These are phyloP conservation scores for Myxozyma geophila DNA, from an alignment of 805 yeast species.

Conservation along the genomic window DNA sequence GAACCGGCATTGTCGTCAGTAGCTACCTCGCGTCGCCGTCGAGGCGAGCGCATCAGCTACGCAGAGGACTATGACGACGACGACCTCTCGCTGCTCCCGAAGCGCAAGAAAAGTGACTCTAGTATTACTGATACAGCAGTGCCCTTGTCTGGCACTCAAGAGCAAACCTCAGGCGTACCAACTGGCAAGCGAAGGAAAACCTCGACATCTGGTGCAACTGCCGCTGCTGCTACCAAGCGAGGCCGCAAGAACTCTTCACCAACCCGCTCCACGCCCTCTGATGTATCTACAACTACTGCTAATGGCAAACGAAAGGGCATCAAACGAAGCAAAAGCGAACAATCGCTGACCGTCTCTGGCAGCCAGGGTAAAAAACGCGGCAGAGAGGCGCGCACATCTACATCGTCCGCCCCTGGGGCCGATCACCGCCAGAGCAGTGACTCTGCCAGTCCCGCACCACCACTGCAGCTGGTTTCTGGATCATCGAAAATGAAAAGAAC, in stretches of 20 bases:
- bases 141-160: slow-evolving; percentile 41
- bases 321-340: slow-evolving; percentile 1
- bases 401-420: background rate
- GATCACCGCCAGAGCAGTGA: slow-evolving; percentile 7
- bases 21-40: slow-evolving; percentile 24
- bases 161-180: slow-evolving; percentile 38
- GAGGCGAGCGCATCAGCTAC: slow-evolving; percentile 39
- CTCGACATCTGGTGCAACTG: background rate
- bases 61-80: slow-evolving; percentile 39
- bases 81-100: slow-evolving; percentile 13
- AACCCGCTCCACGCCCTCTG: background rate
- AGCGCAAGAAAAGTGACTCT: slow-evolving; percentile 29
- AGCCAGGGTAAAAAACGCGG: background rate
- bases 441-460: slow-evolving; percentile 12
- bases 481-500: background rate
- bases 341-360: no score
- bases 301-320: background rate
- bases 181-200: slow-evolving; percentile 7
- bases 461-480: background rate
- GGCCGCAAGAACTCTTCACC: background rate
- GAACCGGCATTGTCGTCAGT: slow-evolving; percentile 1
- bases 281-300: background rate
- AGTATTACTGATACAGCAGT: slow-evolving; percentile 35
- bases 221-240: slow-evolving; percentile 3
- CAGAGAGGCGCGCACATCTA: slow-evolving; percentile 2